phyloP scores from a whole-genome alignment of 2,329 filamentous ascomycete species.

The Botrytis aclada region DNA sequence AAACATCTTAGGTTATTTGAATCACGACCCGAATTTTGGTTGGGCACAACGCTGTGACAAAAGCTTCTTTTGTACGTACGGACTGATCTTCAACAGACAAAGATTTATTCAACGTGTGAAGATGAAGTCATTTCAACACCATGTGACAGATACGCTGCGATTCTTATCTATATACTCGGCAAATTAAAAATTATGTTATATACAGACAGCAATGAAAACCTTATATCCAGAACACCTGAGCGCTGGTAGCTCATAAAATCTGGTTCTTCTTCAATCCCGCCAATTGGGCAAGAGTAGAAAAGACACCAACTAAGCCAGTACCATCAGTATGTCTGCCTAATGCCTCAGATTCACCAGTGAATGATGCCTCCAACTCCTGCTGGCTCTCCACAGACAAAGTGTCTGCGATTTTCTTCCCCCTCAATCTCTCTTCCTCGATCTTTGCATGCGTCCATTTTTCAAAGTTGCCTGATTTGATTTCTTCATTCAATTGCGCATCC shows the following conservation, averaged over 20 bases:
- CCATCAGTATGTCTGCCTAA: slow-evolving; percentile 41
- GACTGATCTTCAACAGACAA: neutral
- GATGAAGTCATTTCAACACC: neutral
- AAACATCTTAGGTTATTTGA: neutral
- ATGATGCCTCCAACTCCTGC: slow-evolving; percentile 31
- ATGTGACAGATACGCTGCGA: neutral
- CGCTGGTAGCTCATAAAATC: slow-evolving; percentile 27
- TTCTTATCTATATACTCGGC: neutral
- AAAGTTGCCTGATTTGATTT: neutral
- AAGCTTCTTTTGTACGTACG: neutral
- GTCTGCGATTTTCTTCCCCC: slow-evolving; percentile 28
- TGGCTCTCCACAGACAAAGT: slow-evolving; percentile 24
- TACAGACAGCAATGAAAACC: neutral
- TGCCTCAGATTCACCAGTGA: slow-evolving; percentile 33
- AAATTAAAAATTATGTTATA: neutral
- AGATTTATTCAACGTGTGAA: neutral
- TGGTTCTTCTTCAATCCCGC: slow-evolving; percentile 36
- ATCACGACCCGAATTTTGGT: neutral
- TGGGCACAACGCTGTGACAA: neutral
- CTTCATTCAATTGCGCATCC: neutral
- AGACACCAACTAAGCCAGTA: slow-evolving; percentile 38
- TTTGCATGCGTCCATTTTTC: slow-evolving; percentile 1
- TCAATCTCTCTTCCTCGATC: slow-evolving; percentile 22
- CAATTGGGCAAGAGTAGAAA: slow-evolving; percentile 39
- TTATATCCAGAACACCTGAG: neutral